Percentiles rank a stretch among this genome's conserved stretches.
These are phyloP conservation scores for Rhynchospora tenuis DNA, from an alignment of 176 grass and related monocot species.

Conservation along the genomic window DNA sequence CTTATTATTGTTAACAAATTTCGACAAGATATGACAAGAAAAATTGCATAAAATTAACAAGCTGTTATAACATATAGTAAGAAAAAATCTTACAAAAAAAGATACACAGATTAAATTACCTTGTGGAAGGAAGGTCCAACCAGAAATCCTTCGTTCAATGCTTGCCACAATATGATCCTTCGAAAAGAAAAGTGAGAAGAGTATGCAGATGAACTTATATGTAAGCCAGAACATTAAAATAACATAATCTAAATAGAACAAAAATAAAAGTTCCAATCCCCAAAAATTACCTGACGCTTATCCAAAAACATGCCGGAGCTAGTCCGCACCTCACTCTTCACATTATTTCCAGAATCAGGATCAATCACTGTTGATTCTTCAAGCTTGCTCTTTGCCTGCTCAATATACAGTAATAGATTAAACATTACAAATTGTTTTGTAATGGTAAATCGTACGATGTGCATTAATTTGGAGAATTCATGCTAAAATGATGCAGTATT, in stretches of 20 bases:
- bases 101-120: constrained; percentile 25
- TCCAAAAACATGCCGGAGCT: constrained; percentile 63
- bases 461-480: neutral
- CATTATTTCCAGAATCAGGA: constrained; percentile 42
- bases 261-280: neutral
- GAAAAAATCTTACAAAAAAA: neutral
- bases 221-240: neutral
- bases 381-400: constrained; percentile 41
- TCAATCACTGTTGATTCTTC: constrained; percentile 63
- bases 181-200: neutral
- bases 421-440: neutral
- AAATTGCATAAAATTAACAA: too few relatives aligned
- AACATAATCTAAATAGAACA: neutral
- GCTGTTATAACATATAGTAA: too few relatives aligned
- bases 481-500: neutral
- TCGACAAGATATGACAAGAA: neutral
- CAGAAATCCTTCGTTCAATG: constrained; percentile 52
- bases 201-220: neutral
- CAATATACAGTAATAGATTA: neutral
- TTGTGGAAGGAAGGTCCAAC: constrained; percentile 73
- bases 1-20: neutral
- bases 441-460: too few relatives aligned
- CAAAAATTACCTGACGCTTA: constrained; percentile 41
- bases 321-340: constrained; percentile 48
- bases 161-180: constrained; percentile 47